These are phyloP conservation scores for Pyrenopolyporus hunteri DNA, from an alignment of 495 filamentous ascomycete genomes.

Conservation along the genomic window DNA sequence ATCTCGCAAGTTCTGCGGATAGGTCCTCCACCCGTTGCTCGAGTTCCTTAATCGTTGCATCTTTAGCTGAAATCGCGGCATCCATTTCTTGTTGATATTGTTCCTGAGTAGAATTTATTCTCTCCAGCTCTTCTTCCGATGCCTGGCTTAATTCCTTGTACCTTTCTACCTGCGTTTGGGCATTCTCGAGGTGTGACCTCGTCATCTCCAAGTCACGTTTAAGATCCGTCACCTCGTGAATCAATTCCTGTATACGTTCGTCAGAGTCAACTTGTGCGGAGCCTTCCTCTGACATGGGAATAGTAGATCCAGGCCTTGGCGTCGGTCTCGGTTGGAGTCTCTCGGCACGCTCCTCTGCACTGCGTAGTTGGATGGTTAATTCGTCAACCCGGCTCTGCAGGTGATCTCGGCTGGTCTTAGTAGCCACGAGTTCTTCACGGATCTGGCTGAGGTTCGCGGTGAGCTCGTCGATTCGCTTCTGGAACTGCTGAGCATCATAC, in stretches of 20 bases:
- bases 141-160: slow-evolving; percentile 88
- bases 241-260: slow-evolving; percentile 82
- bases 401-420: slow-evolving; percentile 86
- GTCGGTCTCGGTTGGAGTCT: slow-evolving; percentile 77
- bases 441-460: slow-evolving; percentile 74
- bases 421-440: slow-evolving; percentile 80
- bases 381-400: slow-evolving; percentile 87
- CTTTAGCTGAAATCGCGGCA: slow-evolving; percentile 70
- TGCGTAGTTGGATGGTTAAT: slow-evolving; percentile 82
- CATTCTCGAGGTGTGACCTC: slow-evolving; percentile 75
- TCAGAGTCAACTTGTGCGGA: slow-evolving; percentile 56
- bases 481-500: slow-evolving; percentile 82
- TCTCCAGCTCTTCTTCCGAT: slow-evolving; percentile 86
- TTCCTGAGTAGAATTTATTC: slow-evolving; percentile 80
- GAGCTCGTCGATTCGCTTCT: slow-evolving; percentile 89
- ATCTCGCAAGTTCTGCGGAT: slow-evolving; percentile 75
- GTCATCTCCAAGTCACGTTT: slow-evolving; percentile 80
- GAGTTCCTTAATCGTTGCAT: slow-evolving; percentile 75
- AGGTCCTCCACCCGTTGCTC: slow-evolving; percentile 83
- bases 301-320: slow-evolving; percentile 54
- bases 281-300: slow-evolving; percentile 50
- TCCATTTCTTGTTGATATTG: slow-evolving; percentile 87
- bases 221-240: slow-evolving; percentile 80
- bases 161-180: slow-evolving; percentile 79
- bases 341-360: slow-evolving; percentile 82